Base-by-base conservation (phyloP, 768 basidiomycete species). In the Daedaleopsis sinensis region DNA sequence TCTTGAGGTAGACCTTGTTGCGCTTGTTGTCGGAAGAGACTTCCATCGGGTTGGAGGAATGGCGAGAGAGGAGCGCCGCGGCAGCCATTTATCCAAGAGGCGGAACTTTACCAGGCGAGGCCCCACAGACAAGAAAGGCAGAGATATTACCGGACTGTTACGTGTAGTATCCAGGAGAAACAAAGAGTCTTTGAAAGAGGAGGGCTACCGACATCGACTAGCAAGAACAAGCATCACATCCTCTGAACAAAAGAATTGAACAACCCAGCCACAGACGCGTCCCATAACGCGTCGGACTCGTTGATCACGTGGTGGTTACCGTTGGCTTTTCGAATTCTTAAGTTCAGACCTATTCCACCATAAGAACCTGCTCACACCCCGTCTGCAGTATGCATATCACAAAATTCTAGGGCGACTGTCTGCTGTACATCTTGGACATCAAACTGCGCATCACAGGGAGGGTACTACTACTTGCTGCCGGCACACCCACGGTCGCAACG, bases 31-130 rank as follows among this genome's bases (percentile, higher is more conserved):
- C 87, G 12, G 88, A 87, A 42, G 83, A 78, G 21, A 83, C 82
- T 66, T 91, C 87, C 35, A 90, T 80, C 3, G 89, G 89, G 66
- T 90, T 90, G 48, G 89, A 90, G 13, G 89, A 88, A 68, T 90
- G 89, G 60, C 84, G 84, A 10, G 89, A 89, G 61, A 90, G 76
- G 18, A 80, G 57, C 59, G 76, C 69, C 18, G 67, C 67, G 27
- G 73, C 71, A 12, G 78, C 74, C 80, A 79, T 79, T 46, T 57
- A 59, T 55, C 63, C 66, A 61, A 59, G 57, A 61, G 56, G 57
- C 49, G 54, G 49, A 51, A 43, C 54, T 13, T 5, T n/a, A 1
- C 53, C 36, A 46, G 35, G 47, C 27, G 27, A 52, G 19, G 43
- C 11, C 24, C 23, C 32, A n/a, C n/a, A 24, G 23, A 55, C 16